Evolutionary conservation across 2,329 filamentous ascomycete genomes (phyloP).

Genomic region (Myrmaecium sp.): DNA sequence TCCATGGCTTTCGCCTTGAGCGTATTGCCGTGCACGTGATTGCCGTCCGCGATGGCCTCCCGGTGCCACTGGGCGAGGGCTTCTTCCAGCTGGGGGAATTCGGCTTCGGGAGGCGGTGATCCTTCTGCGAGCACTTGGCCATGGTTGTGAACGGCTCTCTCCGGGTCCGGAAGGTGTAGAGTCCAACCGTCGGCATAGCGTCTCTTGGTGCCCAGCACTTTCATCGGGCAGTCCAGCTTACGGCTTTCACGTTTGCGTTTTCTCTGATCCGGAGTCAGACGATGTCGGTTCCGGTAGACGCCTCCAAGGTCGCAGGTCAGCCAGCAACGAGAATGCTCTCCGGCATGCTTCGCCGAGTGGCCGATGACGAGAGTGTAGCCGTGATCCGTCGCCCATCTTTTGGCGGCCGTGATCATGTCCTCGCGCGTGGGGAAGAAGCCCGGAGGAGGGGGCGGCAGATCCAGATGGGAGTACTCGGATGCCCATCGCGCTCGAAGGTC

Average conservation of each 20-base stretch:
- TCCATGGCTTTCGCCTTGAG: conserved; percentile 9
- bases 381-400: conserved; percentile 7
- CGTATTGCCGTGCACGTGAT: conserved; percentile 8
- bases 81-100: conserved; percentile 8
- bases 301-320: conserved; percentile 8
- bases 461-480: background rate
- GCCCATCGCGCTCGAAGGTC: background rate
- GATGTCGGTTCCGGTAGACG: conserved; percentile 7
- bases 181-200: conserved; percentile 8
- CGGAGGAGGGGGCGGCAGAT: conserved; percentile 6
- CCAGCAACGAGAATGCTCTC: conserved; percentile 6
- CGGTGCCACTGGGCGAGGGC: conserved; percentile 8
- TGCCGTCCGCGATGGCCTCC: conserved; percentile 6
- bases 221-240: conserved; percentile 9
- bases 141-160: conserved; percentile 7
- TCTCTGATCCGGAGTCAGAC: conserved; percentile 7
- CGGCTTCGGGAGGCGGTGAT: conserved; percentile 1
- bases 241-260: conserved; percentile 8
- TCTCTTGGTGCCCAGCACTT: conserved; percentile 7
- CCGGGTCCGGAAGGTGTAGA: conserved; percentile 6
- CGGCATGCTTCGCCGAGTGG: conserved; percentile 7
- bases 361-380: conserved; percentile 8
- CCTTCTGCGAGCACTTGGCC: conserved; percentile 4
- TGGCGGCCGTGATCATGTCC: conserved; percentile 7
- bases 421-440: conserved; percentile 6